Evolutionary conservation across 1,139 yeast genomes (phyloP).

Genomic region (Sugiyamaella japonica): DNA sequence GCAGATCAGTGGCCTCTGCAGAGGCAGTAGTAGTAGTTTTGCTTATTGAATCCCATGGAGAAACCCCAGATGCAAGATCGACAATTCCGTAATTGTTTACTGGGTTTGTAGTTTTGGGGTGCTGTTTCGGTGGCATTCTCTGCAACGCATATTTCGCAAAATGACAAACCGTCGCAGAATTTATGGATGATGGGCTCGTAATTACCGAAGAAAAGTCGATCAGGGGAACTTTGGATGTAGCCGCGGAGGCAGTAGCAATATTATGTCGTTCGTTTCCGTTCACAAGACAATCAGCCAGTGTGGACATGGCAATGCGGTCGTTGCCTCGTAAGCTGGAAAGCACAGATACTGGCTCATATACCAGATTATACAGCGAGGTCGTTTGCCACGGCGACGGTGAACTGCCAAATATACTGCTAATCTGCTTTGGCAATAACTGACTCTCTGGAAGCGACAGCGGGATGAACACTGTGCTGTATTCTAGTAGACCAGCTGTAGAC

Average conservation of each 20-base stretch:
- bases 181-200: neutral
- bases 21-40: neutral
- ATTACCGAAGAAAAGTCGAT: constrained; percentile 22
- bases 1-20: constrained; percentile 16
- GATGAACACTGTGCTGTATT: constrained; percentile 50
- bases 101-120: neutral
- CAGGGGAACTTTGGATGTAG: constrained; percentile 22
- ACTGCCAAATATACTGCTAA: neutral
- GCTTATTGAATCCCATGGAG: constrained; percentile 21
- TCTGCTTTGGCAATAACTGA: neutral
- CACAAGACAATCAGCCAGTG: constrained; percentile 27
- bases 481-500: constrained; percentile 48
- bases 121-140: constrained; percentile 28
- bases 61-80: constrained; percentile 14
- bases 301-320: constrained; percentile 33
- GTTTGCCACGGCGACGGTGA: constrained; percentile 31
- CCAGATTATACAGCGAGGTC: constrained; percentile 33
- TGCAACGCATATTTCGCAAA: constrained; percentile 42
- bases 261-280: constrained; percentile 31
- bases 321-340: constrained; percentile 32
- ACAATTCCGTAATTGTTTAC: constrained; percentile 12
- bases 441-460: constrained; percentile 46
- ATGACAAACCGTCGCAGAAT: constrained; percentile 15
- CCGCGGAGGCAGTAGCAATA: constrained; percentile 26
- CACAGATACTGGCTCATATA: constrained; percentile 36